Percentiles rank a stretch among this genome's conserved stretches.
phyloP scores from a whole-genome alignment of 2,329 filamentous ascomycete genomes.

The Alternaria sp. region DNA sequence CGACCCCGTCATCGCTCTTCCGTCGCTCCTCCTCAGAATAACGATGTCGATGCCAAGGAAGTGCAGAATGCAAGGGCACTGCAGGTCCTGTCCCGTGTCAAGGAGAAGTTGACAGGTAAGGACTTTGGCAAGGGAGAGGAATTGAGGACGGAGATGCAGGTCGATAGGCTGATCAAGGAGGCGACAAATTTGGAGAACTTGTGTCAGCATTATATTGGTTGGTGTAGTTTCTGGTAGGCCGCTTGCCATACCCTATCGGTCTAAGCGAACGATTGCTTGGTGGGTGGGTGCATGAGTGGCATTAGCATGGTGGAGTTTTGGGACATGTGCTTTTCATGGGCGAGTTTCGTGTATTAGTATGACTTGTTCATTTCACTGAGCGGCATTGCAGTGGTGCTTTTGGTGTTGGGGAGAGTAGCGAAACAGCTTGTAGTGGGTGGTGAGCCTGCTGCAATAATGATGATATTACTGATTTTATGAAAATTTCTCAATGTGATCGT shows the following conservation, averaged over 20 bases:
- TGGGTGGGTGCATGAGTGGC: not conserved
- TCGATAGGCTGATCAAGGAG: slow-evolving; percentile 93
- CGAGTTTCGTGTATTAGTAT: slow-evolving; percentile 6
- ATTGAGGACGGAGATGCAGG: slow-evolving; percentile 84
- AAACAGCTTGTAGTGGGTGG: not conserved
- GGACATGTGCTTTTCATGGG: not conserved
- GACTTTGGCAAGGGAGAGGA: slow-evolving; percentile 87
- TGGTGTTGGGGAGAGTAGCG: not conserved
- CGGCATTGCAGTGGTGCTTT: slow-evolving; percentile 9
- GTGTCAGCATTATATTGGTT: slow-evolving; percentile 98
- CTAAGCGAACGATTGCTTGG: not conserved
- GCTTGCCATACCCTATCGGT: not conserved
- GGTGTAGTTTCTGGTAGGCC: slow-evolving; percentile 93
- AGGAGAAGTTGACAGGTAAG: slow-evolving; percentile 92
- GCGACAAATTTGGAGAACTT: slow-evolving; percentile 97
- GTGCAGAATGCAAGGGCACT: slow-evolving; percentile 92
- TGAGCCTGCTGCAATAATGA: not conserved
- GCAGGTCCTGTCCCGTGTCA: slow-evolving; percentile 89
- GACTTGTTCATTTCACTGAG: not conserved
- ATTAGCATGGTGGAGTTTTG: slow-evolving; percentile 5
- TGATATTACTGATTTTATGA: not conserved
- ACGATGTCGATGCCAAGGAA: slow-evolving; percentile 66
- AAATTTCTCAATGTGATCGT: not conserved
- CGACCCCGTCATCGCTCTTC: slow-evolving; percentile 49
- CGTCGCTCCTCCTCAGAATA: slow-evolving; percentile 42